These are phyloP conservation scores for Polyporus tsugae DNA, from an alignment of 1,284 basidiomycete genomes.

Conservation along the genomic window DNA sequence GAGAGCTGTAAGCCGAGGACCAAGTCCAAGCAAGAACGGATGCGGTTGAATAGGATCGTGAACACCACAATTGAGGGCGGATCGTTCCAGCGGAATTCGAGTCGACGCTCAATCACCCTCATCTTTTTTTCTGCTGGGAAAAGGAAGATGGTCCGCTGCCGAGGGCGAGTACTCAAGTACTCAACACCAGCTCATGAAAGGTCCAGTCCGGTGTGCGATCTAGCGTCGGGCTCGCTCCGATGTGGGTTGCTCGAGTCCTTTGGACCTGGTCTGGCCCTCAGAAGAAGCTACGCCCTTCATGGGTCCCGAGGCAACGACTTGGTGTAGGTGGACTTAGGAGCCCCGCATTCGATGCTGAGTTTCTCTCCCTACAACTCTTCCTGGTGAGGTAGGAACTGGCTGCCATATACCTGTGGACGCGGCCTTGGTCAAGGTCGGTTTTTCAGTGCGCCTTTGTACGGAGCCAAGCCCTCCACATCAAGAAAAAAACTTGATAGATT, in stretches of 20 bases:
- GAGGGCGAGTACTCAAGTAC: conserved; percentile 3
- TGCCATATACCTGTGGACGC: not conserved
- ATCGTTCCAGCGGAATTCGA: conserved; percentile 9
- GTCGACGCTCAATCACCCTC: conserved; percentile 9
- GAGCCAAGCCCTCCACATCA: not conserved
- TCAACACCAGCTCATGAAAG: conserved; percentile 5
- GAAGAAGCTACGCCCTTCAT: not conserved
- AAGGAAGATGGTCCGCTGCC: not conserved
- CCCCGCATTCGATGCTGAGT: too few relatives aligned
- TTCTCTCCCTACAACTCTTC: not conserved
- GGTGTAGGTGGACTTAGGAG: not conserved
- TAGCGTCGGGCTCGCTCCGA: not conserved
- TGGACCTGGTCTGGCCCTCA: not conserved
- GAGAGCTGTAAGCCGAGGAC: not conserved
- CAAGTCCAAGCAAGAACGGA: not conserved
- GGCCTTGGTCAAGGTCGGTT: not conserved
- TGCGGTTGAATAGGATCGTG: not conserved
- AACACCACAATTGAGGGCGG: conserved; percentile 22
- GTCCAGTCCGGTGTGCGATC: not conserved
- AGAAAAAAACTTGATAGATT: not conserved
- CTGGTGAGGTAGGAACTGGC: not conserved
- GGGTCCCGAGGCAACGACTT: not conserved
- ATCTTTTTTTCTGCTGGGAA: not conserved
- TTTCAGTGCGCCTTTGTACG: not conserved
- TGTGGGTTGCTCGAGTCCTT: not conserved